These are phyloP conservation scores for Cornus suecica DNA, from an alignment of 148 eudicot genomes.

Conservation along the genomic window DNA sequence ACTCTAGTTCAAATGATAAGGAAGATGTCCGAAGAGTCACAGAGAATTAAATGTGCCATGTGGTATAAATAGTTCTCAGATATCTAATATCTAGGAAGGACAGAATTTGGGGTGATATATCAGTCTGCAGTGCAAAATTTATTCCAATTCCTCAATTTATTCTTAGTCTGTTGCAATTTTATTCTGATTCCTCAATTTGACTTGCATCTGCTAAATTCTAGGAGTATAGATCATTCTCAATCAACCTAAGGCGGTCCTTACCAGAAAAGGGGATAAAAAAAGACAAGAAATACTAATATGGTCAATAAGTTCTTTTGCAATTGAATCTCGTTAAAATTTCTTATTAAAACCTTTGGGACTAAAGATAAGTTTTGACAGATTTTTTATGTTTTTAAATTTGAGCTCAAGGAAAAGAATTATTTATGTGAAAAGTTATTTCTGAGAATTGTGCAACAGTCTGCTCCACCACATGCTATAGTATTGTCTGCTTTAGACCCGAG, in stretches of 20 bases:
- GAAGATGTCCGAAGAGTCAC: no score
- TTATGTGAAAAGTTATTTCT: no score
- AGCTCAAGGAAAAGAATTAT: no score
- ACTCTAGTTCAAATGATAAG: no score
- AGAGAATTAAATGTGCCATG: neutral
- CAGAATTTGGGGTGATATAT: neutral
- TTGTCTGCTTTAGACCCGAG: no score
- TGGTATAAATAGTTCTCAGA: neutral
- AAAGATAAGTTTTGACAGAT: neutral
- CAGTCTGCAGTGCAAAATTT: neutral
- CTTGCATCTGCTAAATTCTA: neutral
- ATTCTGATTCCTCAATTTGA: neutral
- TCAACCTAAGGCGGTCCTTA: neutral
- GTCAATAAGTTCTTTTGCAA: neutral
- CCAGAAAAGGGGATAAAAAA: no score
- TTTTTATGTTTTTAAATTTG: neutral
- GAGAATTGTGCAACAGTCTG: no score
- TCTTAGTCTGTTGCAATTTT: no score
- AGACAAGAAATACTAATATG: neutral
- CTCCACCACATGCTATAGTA: no score
- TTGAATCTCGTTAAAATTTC: neutral
- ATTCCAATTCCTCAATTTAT: neutral
- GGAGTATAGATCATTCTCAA: neutral
- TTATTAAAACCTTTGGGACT: neutral
- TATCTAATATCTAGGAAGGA: neutral